Base-by-base conservation (phyloP, 1,284 basidiomycete genomes). In the Vanrija sp. region DNA sequence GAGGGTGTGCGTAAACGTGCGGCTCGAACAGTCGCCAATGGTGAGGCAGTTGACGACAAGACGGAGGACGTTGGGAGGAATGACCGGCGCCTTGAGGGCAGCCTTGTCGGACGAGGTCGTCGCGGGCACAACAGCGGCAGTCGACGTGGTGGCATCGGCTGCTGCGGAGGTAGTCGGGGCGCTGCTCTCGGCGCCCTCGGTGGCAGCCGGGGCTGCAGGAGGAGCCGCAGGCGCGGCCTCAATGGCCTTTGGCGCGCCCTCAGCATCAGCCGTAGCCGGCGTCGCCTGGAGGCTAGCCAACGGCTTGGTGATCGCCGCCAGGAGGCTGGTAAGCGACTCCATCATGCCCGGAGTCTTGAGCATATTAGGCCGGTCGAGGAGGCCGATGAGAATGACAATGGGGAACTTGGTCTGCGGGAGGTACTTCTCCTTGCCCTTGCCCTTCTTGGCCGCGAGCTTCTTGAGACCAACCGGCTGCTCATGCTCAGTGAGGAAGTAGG, bases 401-500 rank as follows among this genome's bases (percentile, higher is more conserved):
- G 94, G 93, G 72, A 87, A 95, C 66, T 92, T 88, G 0, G 85
- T 85, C 68, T 89, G 88, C 0, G 87, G 80, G 1, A 79, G 76
- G 62, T 86, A 85, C 70, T 88, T 89, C 70, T 93, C 90, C 75
- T 96, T 96, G 19, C 89, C 90, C 74, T 95, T 95, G 19, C 90
- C 90, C 73, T 95, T 95, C 75, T 86, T 89, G 12, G 82, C 81
- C 0, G 80, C 75, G 7, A 79, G 75, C 63, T 85, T 84, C 60
- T 84, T 84, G 22, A 93, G 79, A 31, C 87, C 86, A 16, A 81
- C 80, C 5, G 88, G 85, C 25, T 92, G 78, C 63, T 97, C 94
- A 65, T 96, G 91, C 73, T 97, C 94, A 0, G 86, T 89, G 53
- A 98, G 79, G 84, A 98, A 97, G 80, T 93, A 97, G 19, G 90